A percentile compares a stretch with the other conserved stretches of the same genome.
These are phyloP conservation scores for Strombidium stylifer DNA, from an alignment of 73 alveolate genomes.

Conservation along the genomic window DNA sequence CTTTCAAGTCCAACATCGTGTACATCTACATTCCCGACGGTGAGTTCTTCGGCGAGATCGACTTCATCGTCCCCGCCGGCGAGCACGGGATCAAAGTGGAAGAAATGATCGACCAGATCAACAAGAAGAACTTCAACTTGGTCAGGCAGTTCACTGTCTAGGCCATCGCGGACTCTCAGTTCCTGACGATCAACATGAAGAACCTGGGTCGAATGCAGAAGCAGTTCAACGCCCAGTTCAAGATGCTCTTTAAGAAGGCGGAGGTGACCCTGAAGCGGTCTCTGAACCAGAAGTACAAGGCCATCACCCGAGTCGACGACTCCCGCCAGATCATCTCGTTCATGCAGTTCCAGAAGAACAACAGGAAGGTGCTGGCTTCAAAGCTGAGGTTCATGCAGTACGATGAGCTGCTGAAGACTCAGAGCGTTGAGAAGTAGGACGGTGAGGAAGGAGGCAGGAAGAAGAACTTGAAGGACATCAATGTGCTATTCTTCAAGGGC, in stretches of 20 bases:
- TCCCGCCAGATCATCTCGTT: too few relatives aligned
- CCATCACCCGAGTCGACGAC: too few relatives aligned
- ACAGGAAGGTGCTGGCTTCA: too few relatives aligned
- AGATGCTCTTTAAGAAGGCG: constrained; percentile 43
- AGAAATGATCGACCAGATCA: too few relatives aligned
- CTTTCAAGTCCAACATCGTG: background rate
- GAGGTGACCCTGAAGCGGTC: constrained; percentile 21
- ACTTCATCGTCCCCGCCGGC: constrained; percentile 31
- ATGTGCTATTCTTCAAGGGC: too few relatives aligned
- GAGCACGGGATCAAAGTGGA: too few relatives aligned
- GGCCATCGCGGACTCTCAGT: constrained; percentile 43
- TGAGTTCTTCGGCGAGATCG: constrained; percentile 47
- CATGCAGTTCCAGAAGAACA: too few relatives aligned
- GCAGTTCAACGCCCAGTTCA: constrained; percentile 47
- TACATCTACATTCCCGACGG: constrained; percentile 38
- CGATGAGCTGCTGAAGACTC: too few relatives aligned
- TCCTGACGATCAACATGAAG: constrained; percentile 20
- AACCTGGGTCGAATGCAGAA: constrained; percentile 25
- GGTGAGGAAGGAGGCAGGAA: too few relatives aligned
- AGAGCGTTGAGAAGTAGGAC: too few relatives aligned
- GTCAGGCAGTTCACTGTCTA: constrained; percentile 45
- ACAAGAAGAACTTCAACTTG: constrained; percentile 5
- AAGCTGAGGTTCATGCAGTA: too few relatives aligned
- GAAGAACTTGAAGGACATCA: too few relatives aligned
- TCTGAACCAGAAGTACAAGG: constrained; percentile 20